Evolutionary conservation across 257 asterid species (phyloP).

Genomic region (Nicotiana paniculata): DNA sequence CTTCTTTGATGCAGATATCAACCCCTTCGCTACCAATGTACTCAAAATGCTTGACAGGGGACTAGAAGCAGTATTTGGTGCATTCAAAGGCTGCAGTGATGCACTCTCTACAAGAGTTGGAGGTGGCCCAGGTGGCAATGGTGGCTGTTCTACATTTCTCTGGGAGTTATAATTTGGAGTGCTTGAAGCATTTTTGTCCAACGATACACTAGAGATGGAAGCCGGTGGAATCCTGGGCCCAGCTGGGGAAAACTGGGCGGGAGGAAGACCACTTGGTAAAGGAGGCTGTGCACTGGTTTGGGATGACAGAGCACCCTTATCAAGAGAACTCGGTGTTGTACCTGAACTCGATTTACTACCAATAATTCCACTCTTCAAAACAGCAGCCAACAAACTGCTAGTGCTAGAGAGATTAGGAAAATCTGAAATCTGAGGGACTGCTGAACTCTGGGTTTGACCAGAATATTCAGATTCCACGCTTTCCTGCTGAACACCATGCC

Average conservation of each 20-base stretch:
- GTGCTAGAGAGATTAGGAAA: conserved; percentile 33
- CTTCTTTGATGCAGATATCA: conserved; percentile 59
- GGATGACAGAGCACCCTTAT: conserved; percentile 22
- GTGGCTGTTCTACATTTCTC: conserved; percentile 31
- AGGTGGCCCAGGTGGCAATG: conserved; percentile 23
- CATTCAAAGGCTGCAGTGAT: conserved; percentile 27
- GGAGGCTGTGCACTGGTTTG: conserved; percentile 20
- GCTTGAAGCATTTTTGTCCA: conserved; percentile 18
- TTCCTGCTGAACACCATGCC: conserved; percentile 31
- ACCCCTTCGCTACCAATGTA: conserved; percentile 74
- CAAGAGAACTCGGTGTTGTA: conserved; percentile 22
- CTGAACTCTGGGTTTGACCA: conserved; percentile 8
- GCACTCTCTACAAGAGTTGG: conserved; percentile 28
- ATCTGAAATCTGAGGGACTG: conserved; percentile 26
- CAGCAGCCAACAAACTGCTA: conserved; percentile 53
- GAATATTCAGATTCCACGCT: conserved; percentile 23
- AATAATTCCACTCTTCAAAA: conserved; percentile 43
- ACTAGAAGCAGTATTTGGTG: conserved; percentile 37
- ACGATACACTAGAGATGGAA: conserved; percentile 9
- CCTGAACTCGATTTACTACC: conserved; percentile 20
- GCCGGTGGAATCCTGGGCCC: conserved; percentile 3
- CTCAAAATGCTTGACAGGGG: conserved; percentile 81
- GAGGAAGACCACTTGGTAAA: conserved; percentile 27
- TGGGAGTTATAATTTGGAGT: conserved; percentile 20
- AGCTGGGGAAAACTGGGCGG: conserved; percentile 1